Base-by-base conservation (phyloP, 1,139 yeast species). In the Taiozyma sp. region DNA sequence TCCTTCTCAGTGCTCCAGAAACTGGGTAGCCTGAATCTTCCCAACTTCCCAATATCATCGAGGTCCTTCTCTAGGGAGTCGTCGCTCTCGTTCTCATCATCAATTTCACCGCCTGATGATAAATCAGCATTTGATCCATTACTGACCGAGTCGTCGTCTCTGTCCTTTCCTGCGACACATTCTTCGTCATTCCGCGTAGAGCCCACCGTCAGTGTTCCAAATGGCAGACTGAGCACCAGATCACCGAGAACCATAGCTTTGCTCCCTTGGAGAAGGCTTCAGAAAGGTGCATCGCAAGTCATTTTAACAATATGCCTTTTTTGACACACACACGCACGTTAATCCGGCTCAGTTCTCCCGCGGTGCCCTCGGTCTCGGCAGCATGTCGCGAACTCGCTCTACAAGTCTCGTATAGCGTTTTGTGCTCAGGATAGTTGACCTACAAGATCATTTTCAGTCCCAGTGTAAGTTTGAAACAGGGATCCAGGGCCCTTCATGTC, bases 231-330 rank as follows among this genome's bases (percentile, higher is more conserved):
- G 39, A 48, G 24, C 48, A 49, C 41, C 7, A 45, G n/a, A 19
- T 39, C 45, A 24, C 46, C 46, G 10, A 45, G 48, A 6, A 48
- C 23, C 51, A 48, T 48, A 12, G 40, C 40, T 36, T 38, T 19
- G 9, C 14, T 6, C 9, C 10, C 23, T n/a, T 36, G 10, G 13
- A 30, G 1, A 12, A 30, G 13, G 7, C 7, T 13, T 6, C 1
- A 4, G n/a, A 80, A 30, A 30, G 13, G 14, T 30, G n/a, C 19
- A 13, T 62, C 66, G 81, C 2, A 12, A 24, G 7, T 24, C 27
- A 24, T 24, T 24, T 24, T 7, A 19, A 19, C 19, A 19, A n/a
- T n/a, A n/a, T n/a, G n/a, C 30, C 3, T 30, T 32, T 32, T n/a
- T 32, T 32, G 36, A 52, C 70, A 32, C 36, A 32, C 36, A 83